Percentiles rank a stretch among this genome's conserved stretches.
phyloP scores from a whole-genome alignment of 352 stramenopile species.

The Globisporangium rhizosaccharum region DNA sequence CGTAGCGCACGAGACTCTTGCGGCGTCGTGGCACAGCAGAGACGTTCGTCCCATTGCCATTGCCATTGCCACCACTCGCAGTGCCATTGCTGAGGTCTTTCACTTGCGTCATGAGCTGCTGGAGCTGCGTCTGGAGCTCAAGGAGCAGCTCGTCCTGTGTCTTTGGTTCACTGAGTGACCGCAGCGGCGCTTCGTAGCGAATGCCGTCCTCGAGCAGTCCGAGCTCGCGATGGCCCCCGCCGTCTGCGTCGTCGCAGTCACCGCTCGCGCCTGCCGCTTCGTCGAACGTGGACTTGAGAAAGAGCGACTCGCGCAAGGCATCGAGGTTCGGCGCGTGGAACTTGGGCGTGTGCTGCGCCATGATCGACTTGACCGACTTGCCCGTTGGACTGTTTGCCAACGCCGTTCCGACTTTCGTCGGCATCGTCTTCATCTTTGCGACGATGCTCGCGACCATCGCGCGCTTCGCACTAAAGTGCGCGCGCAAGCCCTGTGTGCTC shows the following conservation, averaged over 20 bases:
- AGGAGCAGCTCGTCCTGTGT: slow-evolving; percentile 8
- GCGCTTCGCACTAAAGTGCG: slow-evolving; percentile 5
- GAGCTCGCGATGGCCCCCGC: slow-evolving; percentile 1
- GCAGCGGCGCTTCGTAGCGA: slow-evolving; percentile 11
- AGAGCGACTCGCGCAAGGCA: slow-evolving; percentile 13
- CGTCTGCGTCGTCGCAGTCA: neutral
- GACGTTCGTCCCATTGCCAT: neutral
- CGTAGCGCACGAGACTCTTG: slow-evolving; percentile 13
- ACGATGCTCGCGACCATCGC: slow-evolving; percentile 14
- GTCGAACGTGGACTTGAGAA: slow-evolving; percentile 17
- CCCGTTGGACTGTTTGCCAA: slow-evolving; percentile 7
- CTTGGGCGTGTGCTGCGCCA: slow-evolving; percentile 1
- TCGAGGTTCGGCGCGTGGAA: slow-evolving; percentile 12
- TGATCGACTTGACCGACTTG: slow-evolving; percentile 10
- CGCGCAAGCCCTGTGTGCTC: slow-evolving; percentile 2
- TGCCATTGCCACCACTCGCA: neutral
- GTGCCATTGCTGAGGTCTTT: slow-evolving; percentile 3
- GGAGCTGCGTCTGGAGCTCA: slow-evolving; percentile 15
- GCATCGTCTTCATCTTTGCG: slow-evolving; percentile 12
- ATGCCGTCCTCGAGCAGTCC: slow-evolving; percentile 13
- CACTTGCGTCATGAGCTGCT: slow-evolving; percentile 10
- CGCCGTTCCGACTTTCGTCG: slow-evolving; percentile 9
- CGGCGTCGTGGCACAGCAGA: neutral
- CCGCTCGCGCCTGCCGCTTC: neutral
- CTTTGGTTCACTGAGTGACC: slow-evolving; percentile 5